phyloP scores from a whole-genome alignment of 768 basidiomycete genomes.

The Amanita exitialis region DNA sequence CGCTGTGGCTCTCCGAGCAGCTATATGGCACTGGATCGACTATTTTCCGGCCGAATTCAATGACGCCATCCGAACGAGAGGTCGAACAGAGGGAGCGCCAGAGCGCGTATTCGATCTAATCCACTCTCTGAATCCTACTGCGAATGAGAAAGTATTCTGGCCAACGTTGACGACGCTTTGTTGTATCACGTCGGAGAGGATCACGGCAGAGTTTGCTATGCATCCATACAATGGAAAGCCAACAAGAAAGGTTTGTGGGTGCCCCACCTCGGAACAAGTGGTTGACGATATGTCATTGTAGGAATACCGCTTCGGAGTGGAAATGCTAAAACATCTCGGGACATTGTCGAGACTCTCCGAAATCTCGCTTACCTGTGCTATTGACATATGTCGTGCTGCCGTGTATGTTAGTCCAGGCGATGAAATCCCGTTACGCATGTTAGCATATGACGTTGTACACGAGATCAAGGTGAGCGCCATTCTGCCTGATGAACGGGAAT shows the following conservation, averaged over 20 bases:
- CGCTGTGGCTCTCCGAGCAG: conserved; percentile 61
- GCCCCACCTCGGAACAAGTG: conserved; percentile 5
- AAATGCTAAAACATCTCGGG: conserved; percentile 47
- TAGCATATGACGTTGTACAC: conserved; percentile 67
- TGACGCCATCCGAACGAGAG: conserved; percentile 51
- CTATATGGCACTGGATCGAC: conserved; percentile 89
- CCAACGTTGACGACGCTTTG: conserved; percentile 71
- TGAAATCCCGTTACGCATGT: conserved; percentile 51
- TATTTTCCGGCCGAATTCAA: conserved; percentile 71
- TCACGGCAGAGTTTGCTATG: conserved; percentile 46
- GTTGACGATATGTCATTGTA: conserved; percentile 8
- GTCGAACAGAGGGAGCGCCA: conserved; percentile 68
- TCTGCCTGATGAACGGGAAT: not conserved
- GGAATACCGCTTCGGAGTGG: conserved; percentile 55
- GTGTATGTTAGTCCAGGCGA: conserved; percentile 35
- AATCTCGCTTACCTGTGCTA: conserved; percentile 57
- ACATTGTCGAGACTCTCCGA: conserved; percentile 51
- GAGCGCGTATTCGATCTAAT: conserved; percentile 83
- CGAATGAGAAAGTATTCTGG: conserved; percentile 54
- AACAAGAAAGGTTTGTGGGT: conserved; percentile 24
- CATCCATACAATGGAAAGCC: conserved; percentile 21
- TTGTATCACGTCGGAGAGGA: conserved; percentile 65
- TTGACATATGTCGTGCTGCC: conserved; percentile 74
- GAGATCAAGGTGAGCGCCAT: conserved; percentile 57
- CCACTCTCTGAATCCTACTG: conserved; percentile 30